Conservation (phyloP, 73 alveolate genomes). For the Paramecium caudatum region DNA sequence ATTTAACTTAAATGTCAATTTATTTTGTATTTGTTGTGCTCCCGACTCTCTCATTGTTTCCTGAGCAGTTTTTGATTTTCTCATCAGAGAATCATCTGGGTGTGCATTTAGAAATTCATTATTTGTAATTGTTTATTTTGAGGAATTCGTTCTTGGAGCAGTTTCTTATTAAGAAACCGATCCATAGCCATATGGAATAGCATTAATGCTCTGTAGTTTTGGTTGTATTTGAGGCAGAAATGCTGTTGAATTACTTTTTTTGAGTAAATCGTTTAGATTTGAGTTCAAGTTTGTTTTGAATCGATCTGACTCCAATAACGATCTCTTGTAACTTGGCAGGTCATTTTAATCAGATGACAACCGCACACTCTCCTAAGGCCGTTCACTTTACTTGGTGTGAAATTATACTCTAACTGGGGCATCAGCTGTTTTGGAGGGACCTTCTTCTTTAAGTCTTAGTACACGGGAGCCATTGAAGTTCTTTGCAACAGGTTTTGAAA, state of each 20-base stretch:
- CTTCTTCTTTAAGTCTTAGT: not conserved
- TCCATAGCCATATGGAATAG: constrained; percentile 50
- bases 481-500: not conserved
- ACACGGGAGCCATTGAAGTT: not conserved
- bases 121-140: constrained; percentile 26
- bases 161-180: constrained; percentile 29
- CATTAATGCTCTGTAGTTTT: not conserved
- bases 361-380: not conserved
- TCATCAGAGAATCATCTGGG: constrained; percentile 52
- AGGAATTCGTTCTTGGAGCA: constrained; percentile 24
- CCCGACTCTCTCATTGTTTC: constrained; percentile 48
- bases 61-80: constrained; percentile 49
- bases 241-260: constrained; percentile 43
- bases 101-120: constrained; percentile 4
- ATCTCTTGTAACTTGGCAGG: constrained; percentile 5
- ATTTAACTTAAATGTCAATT: not conserved
- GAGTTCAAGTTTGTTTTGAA: not conserved
- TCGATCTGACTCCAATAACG: constrained; percentile 5
- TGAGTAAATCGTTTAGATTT: constrained; percentile 8
- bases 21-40: not conserved
- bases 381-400: constrained; percentile 20
- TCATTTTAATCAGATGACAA: not conserved
- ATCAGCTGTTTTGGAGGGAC: constrained; percentile 15
- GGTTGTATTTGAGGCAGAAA: constrained; percentile 40
- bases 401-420: not conserved